Base-by-base conservation (phyloP, 768 basidiomycete species). In the Polyporus arcularius region DNA sequence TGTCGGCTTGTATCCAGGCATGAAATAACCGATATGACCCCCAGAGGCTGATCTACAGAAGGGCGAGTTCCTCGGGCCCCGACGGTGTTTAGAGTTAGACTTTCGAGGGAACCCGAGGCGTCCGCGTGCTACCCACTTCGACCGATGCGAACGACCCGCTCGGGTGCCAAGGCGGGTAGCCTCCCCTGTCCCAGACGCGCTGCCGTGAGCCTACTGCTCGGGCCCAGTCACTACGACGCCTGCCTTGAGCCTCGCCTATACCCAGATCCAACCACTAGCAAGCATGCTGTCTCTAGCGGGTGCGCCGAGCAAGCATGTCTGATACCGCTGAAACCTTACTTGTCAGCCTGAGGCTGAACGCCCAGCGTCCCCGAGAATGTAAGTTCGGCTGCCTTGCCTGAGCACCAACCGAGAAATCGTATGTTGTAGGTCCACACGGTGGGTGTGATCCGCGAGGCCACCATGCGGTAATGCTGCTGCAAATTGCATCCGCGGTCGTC, bases 371-470 rank as follows among this genome's bases (percentile, higher is more conserved):
- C 43, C 18, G 32, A 38, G 40, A 30, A 26, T 40, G 48, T 39
- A 30, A 42, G 41, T 32, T 38, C 21, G 50, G 15, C 21, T 30
- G 26, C 51, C 43, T 21, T 40, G 26, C 31, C 41, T 31, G 54
- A 21, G 54, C 11, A 50, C 48, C 50, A 61, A 61, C 56, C 42
- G 26, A 49, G 45, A 38, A 40, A 42, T 52, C 53, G 54, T 53
- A 43, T 40, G 32, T 63, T 63, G 62, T 63, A 63, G 62, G 62
- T 63, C 62, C 57, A 63, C 57, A n/a, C 43, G 30, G 26, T 28
- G 57, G 14, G 49, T 28, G 41, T 56, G 62, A 63, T 63, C 54
- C 57, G 62, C 46, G 62, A 48, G 62, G 57, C 48, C 3, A 48
- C 57, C 62, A 58, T 53, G 61, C 30, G 56, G 45, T 53, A 53